Conservation (phyloP, 2,329 filamentous ascomycete species). For the Colletotrichum liriopes region DNA sequence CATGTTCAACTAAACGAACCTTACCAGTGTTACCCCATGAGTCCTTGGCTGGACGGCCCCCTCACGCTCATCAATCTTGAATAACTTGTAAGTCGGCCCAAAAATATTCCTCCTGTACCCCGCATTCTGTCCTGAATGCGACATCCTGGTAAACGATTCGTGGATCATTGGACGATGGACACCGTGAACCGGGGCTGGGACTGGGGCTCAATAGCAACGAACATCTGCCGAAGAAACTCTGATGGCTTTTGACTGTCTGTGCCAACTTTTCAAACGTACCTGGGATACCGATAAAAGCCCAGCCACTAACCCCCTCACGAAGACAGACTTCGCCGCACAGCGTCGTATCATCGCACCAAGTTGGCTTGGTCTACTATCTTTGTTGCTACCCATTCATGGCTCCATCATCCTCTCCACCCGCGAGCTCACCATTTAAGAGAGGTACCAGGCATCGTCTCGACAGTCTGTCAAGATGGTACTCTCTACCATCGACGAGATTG, state of each 20-base stretch:
- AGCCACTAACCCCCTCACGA: not conserved
- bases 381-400: not conserved
- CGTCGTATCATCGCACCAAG: not conserved
- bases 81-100: not conserved
- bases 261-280: not conserved
- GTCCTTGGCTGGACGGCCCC: not conserved
- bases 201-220: not conserved
- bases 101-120: not conserved
- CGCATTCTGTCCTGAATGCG: constrained; percentile 3
- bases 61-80: not conserved
- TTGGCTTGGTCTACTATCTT: not conserved
- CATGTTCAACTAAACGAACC: not conserved
- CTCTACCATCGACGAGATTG: constrained; percentile 9
- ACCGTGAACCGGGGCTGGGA: not conserved
- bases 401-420: not conserved
- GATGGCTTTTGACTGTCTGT: not conserved
- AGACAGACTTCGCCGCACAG: not conserved
- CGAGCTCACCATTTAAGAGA: not conserved
- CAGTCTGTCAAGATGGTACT: constrained; percentile 13
- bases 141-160: not conserved
- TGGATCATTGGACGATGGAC: not conserved
- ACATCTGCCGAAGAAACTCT: constrained; percentile 14
- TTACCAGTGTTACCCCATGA: not conserved
- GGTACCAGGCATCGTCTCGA: not conserved
- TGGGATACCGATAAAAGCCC: not conserved